Evolutionary conservation across 2,329 filamentous ascomycete genomes (phyloP).

Genomic region (Ambrosiella xylebori): DNA sequence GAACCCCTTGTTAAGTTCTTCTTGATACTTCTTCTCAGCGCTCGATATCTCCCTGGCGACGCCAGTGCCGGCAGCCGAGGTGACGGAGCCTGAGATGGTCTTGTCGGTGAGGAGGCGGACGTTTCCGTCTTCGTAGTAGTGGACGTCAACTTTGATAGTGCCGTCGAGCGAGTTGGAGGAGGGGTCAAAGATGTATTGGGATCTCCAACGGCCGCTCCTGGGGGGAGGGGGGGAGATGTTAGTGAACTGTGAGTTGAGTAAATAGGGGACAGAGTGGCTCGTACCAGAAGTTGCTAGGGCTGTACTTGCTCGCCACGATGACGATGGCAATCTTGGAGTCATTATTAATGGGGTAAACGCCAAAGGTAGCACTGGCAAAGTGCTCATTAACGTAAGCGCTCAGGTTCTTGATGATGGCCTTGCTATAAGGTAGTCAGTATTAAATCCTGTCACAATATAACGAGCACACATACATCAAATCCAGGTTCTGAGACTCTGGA

Average conservation of each 20-base stretch:
- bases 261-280: conserved; percentile 12
- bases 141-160: conserved; percentile 80
- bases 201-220: conserved; percentile 93
- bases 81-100: conserved; percentile 43
- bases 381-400: conserved; percentile 68
- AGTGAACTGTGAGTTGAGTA: not conserved
- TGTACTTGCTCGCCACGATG: conserved; percentile 91
- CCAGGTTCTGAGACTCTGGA: conserved; percentile 57
- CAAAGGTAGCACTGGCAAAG: conserved; percentile 64
- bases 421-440: conserved; percentile 25
- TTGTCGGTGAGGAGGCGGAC: conserved; percentile 87
- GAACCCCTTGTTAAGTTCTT: conserved; percentile 86
- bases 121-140: conserved; percentile 99
- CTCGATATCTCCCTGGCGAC: conserved; percentile 62
- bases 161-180: conserved; percentile 53
- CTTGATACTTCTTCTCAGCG: conserved; percentile 84
- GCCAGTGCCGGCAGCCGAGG: conserved; percentile 45
- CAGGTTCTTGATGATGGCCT: conserved; percentile 68
- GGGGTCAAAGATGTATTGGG: conserved; percentile 63
- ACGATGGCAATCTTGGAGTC: conserved; percentile 64
- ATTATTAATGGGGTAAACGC: conserved; percentile 64
- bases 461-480: conserved; percentile 50
- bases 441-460: conserved; percentile 5
- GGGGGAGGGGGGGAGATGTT: not conserved
- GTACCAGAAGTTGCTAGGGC: conserved; percentile 92